These are phyloP conservation scores for Cladophialophora carrionii DNA, from an alignment of 2,329 filamentous ascomycete genomes.

Conservation along the genomic window DNA sequence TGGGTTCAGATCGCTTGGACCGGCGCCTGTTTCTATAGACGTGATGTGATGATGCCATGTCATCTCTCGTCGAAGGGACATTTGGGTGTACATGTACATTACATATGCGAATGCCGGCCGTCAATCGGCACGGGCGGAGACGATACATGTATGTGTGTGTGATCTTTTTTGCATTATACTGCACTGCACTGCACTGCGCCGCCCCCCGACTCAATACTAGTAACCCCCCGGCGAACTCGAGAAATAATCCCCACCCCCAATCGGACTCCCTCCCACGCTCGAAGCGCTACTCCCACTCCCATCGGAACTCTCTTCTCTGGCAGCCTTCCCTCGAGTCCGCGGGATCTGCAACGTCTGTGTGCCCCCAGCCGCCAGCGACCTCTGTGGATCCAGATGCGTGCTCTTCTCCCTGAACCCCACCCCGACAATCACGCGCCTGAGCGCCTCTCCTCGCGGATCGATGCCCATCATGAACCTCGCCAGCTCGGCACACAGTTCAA, in stretches of 20 bases:
- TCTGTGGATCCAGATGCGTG: conserved; percentile 19
- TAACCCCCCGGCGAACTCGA: conserved; percentile 32
- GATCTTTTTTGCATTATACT: neutral
- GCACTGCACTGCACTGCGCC: no score
- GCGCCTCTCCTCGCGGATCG: conserved; percentile 79
- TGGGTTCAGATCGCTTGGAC: neutral
- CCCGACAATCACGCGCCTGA: conserved; percentile 54
- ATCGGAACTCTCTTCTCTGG: conserved; percentile 9
- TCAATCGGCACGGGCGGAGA: neutral
- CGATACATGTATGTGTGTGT: neutral
- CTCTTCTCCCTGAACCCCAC: conserved; percentile 42
- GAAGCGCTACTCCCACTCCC: conserved; percentile 2
- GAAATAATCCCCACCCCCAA: conserved; percentile 34
- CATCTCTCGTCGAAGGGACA: neutral
- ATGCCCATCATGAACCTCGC: conserved; percentile 93
- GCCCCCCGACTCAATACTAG: conserved; percentile 15
- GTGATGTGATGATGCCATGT: neutral
- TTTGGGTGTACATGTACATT: neutral
- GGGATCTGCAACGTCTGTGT: conserved; percentile 17
- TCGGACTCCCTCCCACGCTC: conserved; percentile 12
- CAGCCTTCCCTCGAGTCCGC: conserved; percentile 7
- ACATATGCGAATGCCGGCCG: neutral
- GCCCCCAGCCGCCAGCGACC: conserved; percentile 3
- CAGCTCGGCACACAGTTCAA: conserved; percentile 93
- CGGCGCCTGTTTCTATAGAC: neutral